Evolutionary conservation across 805 yeast genomes (phyloP).

Genomic region (Isabelozyma pseudorhagii): DNA sequence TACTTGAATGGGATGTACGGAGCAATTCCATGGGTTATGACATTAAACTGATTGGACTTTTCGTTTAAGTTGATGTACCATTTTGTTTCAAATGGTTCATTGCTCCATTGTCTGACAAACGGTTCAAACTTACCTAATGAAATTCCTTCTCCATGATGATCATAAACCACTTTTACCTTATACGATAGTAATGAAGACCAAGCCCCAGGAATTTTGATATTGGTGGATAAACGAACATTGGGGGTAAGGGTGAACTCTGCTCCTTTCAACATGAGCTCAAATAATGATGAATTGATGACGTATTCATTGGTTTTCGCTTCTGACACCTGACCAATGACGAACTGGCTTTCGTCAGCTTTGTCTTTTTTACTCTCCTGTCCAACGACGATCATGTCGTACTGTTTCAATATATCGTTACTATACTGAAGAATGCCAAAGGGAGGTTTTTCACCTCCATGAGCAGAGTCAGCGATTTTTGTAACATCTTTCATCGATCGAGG

Average conservation of each 20-base stretch:
- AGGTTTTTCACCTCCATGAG: slow-evolving; percentile 44
- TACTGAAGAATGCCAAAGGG: slow-evolving; percentile 52
- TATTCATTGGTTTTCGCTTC: slow-evolving; percentile 15
- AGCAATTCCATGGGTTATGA: slow-evolving; percentile 61
- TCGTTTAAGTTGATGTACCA: slow-evolving; percentile 62
- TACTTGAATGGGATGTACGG: slow-evolving; percentile 60
- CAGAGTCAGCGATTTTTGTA: slow-evolving; percentile 46
- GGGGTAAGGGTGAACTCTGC: slow-evolving; percentile 41
- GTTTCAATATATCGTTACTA: slow-evolving; percentile 31
- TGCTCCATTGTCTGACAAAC: slow-evolving; percentile 62
- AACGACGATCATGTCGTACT: slow-evolving; percentile 51
- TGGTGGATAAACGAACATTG: slow-evolving; percentile 42
- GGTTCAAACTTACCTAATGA: slow-evolving; percentile 46
- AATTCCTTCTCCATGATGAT: slow-evolving; percentile 4
- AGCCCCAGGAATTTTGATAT: slow-evolving; percentile 51
- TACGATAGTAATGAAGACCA: slow-evolving; percentile 64
- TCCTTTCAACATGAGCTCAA: slow-evolving; percentile 36
- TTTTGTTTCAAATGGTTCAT: slow-evolving; percentile 70
- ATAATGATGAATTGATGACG: slow-evolving; percentile 25
- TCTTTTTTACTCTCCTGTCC: slow-evolving; percentile 28
- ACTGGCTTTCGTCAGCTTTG: slow-evolving; percentile 17
- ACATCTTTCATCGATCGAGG: slow-evolving; percentile 49
- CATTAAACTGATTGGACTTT: slow-evolving; percentile 12
- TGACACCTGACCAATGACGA: slow-evolving; percentile 36
- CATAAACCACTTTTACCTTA: slow-evolving; percentile 21